Conservation (phyloP, 495 filamentous ascomycete genomes). For the Parachaetomium inaequale region DNA sequence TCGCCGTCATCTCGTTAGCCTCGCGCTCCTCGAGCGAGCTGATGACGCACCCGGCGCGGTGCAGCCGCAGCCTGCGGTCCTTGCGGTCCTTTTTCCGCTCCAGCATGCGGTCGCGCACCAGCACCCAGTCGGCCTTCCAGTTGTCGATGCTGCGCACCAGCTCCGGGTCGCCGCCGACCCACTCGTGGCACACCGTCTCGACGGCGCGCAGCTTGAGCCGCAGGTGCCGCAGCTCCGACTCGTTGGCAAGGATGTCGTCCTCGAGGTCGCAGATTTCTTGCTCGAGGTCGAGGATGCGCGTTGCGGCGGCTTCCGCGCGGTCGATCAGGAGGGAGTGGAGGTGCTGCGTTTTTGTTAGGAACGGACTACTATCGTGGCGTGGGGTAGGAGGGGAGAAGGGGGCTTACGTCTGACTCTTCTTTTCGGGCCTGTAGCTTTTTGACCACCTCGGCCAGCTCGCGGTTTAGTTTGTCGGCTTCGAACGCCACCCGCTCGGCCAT, state of each 20-base stretch:
- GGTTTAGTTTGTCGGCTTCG: constrained; percentile 41
- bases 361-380: background rate
- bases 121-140: constrained; percentile 45
- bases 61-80: constrained; percentile 10
- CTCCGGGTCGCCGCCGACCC: constrained; percentile 40
- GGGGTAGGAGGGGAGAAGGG: background rate
- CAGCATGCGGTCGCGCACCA: constrained; percentile 31
- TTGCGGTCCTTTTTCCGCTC: constrained; percentile 20
- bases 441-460: constrained; percentile 37
- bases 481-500: constrained; percentile 34
- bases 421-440: constrained; percentile 41
- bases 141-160: constrained; percentile 43
- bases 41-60: constrained; percentile 10
- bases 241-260: constrained; percentile 28
- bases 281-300: constrained; percentile 51
- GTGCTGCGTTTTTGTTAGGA: constrained; percentile 37
- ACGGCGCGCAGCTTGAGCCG: constrained; percentile 52
- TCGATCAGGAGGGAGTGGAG: constrained; percentile 51
- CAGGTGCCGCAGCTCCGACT: constrained; percentile 47
- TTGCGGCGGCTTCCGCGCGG: constrained; percentile 49
- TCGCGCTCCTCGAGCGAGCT: constrained; percentile 3
- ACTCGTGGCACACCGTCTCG: constrained; percentile 46
- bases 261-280: constrained; percentile 46
- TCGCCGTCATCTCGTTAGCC: background rate
- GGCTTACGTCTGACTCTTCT: constrained; percentile 50